Evolutionary conservation across 225 moss, liverwort and hornwort genomes (phyloP).

Genomic region (Antitrichia curtipendula): DNA sequence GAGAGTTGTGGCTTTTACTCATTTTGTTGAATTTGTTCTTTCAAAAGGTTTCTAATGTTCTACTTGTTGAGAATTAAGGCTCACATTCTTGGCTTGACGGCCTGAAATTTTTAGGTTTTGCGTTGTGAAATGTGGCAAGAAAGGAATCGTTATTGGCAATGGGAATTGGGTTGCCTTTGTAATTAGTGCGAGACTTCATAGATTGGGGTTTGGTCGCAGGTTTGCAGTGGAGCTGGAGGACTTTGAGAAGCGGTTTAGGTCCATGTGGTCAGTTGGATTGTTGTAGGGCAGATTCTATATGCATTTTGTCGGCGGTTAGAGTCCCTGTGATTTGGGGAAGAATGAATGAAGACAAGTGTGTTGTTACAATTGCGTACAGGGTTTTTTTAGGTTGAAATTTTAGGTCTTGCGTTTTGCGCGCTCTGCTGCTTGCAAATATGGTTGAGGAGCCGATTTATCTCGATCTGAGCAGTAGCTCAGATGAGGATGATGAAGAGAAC

Average conservation of each 20-base stretch:
- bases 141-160: neutral
- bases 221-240: neutral
- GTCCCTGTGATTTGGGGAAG: neutral
- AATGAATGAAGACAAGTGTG: neutral
- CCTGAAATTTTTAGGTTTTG: neutral
- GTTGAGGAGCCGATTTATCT: constrained; percentile 15
- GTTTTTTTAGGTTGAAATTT: neutral
- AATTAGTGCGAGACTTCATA: neutral
- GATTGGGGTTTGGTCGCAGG: neutral
- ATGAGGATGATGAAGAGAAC: constrained; percentile 11
- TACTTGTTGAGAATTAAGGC: neutral
- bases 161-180: neutral
- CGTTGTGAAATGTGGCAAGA: neutral
- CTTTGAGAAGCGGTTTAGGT: neutral
- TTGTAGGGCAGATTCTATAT: neutral
- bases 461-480: constrained; percentile 30
- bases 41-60: neutral
- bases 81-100: neutral
- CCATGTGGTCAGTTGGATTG: neutral
- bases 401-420: neutral
- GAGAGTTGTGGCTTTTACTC: neutral
- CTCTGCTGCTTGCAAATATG: neutral
- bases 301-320: neutral
- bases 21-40: neutral
- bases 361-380: neutral